These are phyloP conservation scores for Diaporthe citri DNA, from an alignment of 2,329 filamentous ascomycete species.

Conservation along the genomic window DNA sequence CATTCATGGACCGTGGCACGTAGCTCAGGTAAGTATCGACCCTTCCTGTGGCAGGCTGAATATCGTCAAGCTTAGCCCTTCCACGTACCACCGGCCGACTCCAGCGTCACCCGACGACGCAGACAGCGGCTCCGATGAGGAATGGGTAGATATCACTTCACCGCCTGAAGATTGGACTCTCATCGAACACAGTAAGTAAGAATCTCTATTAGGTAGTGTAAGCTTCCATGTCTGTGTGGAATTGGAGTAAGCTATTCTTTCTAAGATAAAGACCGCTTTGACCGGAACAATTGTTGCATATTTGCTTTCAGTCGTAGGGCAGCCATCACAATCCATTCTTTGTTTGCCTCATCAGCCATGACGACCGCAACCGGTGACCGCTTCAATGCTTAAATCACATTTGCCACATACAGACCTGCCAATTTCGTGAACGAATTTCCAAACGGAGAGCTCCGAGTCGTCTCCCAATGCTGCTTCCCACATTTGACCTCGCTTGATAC, in stretches of 20 bases:
- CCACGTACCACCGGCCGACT: background rate
- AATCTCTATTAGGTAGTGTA: background rate
- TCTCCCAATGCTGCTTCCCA: background rate
- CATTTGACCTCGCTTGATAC: too few relatives aligned
- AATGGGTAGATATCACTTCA: background rate
- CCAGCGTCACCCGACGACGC: background rate
- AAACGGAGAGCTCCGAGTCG: too few relatives aligned
- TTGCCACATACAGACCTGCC: background rate
- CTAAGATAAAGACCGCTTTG: background rate
- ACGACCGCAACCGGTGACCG: background rate
- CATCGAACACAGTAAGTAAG: background rate
- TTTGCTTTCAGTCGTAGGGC: background rate
- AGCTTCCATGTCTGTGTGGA: background rate
- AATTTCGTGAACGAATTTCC: background rate
- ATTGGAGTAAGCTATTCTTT: background rate
- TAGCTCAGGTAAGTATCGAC: background rate
- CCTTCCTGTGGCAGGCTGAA: background rate
- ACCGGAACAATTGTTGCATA: background rate
- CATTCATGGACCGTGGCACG: slow-evolving; percentile 3
- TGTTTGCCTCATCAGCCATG: background rate
- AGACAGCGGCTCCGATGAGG: background rate
- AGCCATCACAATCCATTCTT: background rate
- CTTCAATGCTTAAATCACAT: background rate
- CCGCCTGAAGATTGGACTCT: background rate
- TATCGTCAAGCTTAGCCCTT: background rate